phyloP scores from a whole-genome alignment of 1,139 yeast species.

The Kodamaea alishanica region DNA sequence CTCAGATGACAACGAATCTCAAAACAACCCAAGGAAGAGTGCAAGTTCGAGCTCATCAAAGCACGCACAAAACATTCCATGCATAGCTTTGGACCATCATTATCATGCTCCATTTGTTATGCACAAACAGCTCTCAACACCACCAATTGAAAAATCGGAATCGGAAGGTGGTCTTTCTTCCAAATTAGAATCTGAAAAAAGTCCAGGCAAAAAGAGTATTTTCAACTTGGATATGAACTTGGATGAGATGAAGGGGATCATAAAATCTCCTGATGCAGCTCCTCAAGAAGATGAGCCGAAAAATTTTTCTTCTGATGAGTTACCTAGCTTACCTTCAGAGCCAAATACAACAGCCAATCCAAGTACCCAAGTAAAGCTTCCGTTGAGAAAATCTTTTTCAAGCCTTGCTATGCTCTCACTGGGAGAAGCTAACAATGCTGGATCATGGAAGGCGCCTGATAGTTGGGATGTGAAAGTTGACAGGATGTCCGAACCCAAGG shows the following conservation, averaged over 20 bases:
- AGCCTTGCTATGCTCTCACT: constrained; percentile 4
- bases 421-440: constrained; percentile 4
- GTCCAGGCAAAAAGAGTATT: constrained; percentile 4
- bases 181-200: background rate
- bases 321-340: constrained; percentile 1
- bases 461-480: constrained; percentile 69
- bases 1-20: constrained; percentile 5
- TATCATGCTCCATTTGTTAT: constrained; percentile 8
- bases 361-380: constrained; percentile 2
- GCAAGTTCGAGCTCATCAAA: constrained; percentile 23
- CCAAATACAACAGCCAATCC: constrained; percentile 2
- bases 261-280: constrained; percentile 27
- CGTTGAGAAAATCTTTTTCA: constrained; percentile 9
- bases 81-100: constrained; percentile 30
- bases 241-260: constrained; percentile 52
- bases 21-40: constrained; percentile 15
- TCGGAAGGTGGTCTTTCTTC: background rate
- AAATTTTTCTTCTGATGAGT: background rate
- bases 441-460: constrained; percentile 69
- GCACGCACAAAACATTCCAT: constrained; percentile 30
- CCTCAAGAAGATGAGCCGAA: constrained; percentile 1
- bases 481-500: constrained; percentile 5
- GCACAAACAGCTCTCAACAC: constrained; percentile 5
- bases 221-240: constrained; percentile 48
- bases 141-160: constrained; percentile 3